Evolutionary conservation across 495 filamentous ascomycete species (phyloP), one percentile per base, ranked within the genome.

Genomic region (Aspergillus campestris): DNA sequence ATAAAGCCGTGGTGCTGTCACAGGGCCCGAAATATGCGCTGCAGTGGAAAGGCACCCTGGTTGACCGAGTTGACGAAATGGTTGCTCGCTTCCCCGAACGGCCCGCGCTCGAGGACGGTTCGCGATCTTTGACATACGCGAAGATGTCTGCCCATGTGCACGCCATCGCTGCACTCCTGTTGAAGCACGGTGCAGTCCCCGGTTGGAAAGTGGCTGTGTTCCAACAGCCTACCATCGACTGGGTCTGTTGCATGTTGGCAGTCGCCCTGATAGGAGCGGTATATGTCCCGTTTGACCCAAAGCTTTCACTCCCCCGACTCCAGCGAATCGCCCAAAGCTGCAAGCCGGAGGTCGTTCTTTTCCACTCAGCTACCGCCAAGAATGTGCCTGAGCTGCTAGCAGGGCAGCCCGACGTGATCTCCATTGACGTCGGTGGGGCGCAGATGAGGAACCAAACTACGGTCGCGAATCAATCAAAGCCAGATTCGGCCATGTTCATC

Each of bases 271-370:
- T 74, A 37, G 78, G 77, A 0, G 67, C 48, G 1, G 49, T 67
- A 2, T 80, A 79, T 44, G 54, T 80, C 0, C 78, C 79, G 0
- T 37, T 81, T 7, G 76, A 80, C 41, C 51, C 61, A 1, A 49
- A 62, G 6, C 64, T 57, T 9, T 51, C 64, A 11, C 38, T 59
- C 1, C 12, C 51, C 5, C 65, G 71, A 4, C 61, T 72, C 0
- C 50, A 49, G 1, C 30, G 44, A 6, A 56, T 72, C 7, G 53
- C 54, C 1, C 34, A 48, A 4, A 54, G 53, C 11, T 53, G 49
- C 24, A 24, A 57, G 10, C 53, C 58, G 5, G 39, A 18, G 7
- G 46, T 55, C 8, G 35, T 67, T 15, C n/a, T 60, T 41, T 30
- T 29, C 40, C 31, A 34, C 41, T 4, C 12, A 34, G 12, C 12